Evolutionary conservation across 257 asterid genomes (phyloP).

Genomic region (Przewalskia tangutica): DNA sequence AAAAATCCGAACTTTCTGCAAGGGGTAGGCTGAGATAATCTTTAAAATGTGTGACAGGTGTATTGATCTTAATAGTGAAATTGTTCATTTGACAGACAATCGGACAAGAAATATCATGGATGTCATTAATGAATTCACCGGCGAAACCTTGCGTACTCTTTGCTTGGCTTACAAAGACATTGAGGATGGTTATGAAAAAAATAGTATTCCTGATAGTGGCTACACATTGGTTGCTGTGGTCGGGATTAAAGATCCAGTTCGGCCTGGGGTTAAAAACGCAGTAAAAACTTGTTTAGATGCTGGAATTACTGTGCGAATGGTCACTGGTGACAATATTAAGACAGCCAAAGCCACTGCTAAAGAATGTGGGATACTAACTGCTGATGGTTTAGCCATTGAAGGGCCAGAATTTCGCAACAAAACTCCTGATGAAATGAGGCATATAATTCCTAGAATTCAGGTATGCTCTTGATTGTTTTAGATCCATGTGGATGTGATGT

Average conservation of each 20-base stretch:
- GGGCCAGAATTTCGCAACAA: slow-evolving; percentile 59
- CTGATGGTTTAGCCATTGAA: slow-evolving; percentile 65
- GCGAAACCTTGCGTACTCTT: slow-evolving; percentile 64
- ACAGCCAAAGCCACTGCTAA: slow-evolving; percentile 81
- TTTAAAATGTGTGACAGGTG: slow-evolving; percentile 46
- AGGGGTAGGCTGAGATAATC: slow-evolving; percentile 69
- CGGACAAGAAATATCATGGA: slow-evolving; percentile 28
- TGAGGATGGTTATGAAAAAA: slow-evolving; percentile 9
- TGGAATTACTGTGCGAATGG: slow-evolving; percentile 71
- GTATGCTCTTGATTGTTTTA: slow-evolving; percentile 13
- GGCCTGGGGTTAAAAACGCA: slow-evolving; percentile 72
- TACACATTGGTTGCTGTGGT: slow-evolving; percentile 57
- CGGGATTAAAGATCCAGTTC: slow-evolving; percentile 72
- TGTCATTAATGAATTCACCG: slow-evolving; percentile 43
- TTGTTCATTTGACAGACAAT: slow-evolving; percentile 35
- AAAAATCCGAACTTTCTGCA: slow-evolving; percentile 42
- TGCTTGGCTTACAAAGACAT: slow-evolving; percentile 54
- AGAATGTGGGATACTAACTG: slow-evolving; percentile 73
- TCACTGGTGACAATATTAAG: slow-evolving; percentile 73
- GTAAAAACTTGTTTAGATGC: slow-evolving; percentile 66
- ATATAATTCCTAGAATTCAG: slow-evolving; percentile 62
- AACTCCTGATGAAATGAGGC: slow-evolving; percentile 43
- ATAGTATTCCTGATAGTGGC: slow-evolving; percentile 39
- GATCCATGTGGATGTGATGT: not conserved
- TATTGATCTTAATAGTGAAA: slow-evolving; percentile 39